Conservation (phyloP, 1,284 basidiomycete genomes). For the Naganishia cerealis region DNA sequence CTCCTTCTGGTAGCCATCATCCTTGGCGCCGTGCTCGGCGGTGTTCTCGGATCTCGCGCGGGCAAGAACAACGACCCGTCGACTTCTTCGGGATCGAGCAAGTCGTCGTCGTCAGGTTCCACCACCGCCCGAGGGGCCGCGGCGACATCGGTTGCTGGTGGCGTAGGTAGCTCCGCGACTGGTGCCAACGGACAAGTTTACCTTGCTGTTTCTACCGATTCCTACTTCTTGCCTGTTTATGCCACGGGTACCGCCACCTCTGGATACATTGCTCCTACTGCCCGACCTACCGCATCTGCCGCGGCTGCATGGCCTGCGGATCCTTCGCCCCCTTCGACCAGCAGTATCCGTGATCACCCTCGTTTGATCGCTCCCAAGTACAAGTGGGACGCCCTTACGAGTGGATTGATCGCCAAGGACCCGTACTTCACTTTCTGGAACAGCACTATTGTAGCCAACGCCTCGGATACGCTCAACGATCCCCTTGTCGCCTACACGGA, state of each 20-base stretch:
- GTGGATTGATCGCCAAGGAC: conserved; percentile 72
- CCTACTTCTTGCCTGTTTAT: conserved; percentile 78
- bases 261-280: conserved; percentile 72
- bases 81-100: conserved; percentile 28
- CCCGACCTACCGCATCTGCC: conserved; percentile 59
- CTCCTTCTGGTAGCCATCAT: conserved; percentile 65
- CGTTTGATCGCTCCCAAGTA: conserved; percentile 86
- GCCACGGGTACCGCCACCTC: conserved; percentile 79
- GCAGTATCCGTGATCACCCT: conserved; percentile 71
- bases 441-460: conserved; percentile 86
- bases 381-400: conserved; percentile 81
- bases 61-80: conserved; percentile 62
- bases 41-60: conserved; percentile 67
- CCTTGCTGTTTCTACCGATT: conserved; percentile 64
- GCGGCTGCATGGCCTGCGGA: conserved; percentile 73
- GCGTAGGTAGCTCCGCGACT: conserved; percentile 44
- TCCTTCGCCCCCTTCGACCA: conserved; percentile 65
- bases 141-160: conserved; percentile 39
- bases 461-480: conserved; percentile 65
- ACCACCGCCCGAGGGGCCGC: conserved; percentile 15
- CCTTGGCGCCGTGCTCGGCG: conserved; percentile 73
- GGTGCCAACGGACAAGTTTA: conserved; percentile 45
- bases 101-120: conserved; percentile 23
- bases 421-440: conserved; percentile 90
- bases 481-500: conserved; percentile 69